Evolutionary conservation across 306 rosid genomes (phyloP), one percentile per base, ranked within the genome.

Genomic region (Prunus kanzakura): DNA sequence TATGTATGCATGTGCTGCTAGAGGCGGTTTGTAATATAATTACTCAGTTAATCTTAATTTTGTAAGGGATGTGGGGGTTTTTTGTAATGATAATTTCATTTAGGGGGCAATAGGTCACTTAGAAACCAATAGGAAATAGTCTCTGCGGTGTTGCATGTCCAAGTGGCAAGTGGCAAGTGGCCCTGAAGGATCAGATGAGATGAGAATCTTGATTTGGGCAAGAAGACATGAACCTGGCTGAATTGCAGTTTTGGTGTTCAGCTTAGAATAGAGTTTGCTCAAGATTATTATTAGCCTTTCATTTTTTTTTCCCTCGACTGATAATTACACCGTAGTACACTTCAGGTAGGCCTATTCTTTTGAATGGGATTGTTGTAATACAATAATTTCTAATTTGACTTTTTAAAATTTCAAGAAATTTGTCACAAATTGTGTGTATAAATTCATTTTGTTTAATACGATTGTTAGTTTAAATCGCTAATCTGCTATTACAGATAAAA

Each of bases 21-120:
- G 83, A 68, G 80, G 79, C 79, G 84, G 77, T 92, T 96, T 90
- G 88, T 76, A 83, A 84, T 87, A 84, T 84, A 81, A 78, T 58
- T 73, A 69, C 72, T 57, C 58, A 45, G 67, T 76, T 57, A 62
- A 35, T 82, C 81, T 76, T 78, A 55, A 35, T 82, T 82, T 76
- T 78, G 83, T 82, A 81, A 69, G 90, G 81, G 81, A 85, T 77
- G 66, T 13, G 72, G 84, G 83, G 54, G 20, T 32, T 56, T 29
- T 78, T 83, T 80, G 81, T 76, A 85, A 80, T 78, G 86, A 79
- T 87, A 86, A 78, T 84, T 82, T 84, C 80, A 80, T 78, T 38
- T 81, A 81, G 86, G 81, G 78, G 68, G 84, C 79, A 51, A 72
- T 80, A 32, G 80, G 70, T 76, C 78, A 58, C 77, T 63, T 49